Evolutionary conservation across 2,329 filamentous ascomycete genomes (phyloP).

Genomic region (Beauveria scarabaeidicola): DNA sequence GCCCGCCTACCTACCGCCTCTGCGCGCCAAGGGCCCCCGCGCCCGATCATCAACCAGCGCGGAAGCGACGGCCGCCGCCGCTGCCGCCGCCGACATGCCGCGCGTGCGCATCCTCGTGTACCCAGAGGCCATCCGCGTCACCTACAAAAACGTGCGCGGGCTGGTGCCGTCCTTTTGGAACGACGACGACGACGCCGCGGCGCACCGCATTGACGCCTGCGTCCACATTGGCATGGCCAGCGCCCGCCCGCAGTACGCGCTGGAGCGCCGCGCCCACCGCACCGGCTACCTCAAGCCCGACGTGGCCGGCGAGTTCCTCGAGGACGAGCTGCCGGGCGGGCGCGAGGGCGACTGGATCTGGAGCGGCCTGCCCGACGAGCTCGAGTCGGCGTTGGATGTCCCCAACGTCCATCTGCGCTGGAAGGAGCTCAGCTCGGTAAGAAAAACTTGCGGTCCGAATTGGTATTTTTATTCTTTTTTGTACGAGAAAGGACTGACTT

Average conservation of each 20-base stretch:
- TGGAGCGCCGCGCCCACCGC: conserved; percentile 63
- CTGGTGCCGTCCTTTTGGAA: conserved; percentile 57
- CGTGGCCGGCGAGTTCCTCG: conserved; percentile 54
- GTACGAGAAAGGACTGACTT: not conserved
- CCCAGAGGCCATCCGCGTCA: conserved; percentile 59
- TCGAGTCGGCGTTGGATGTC: conserved; percentile 49
- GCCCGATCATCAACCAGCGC: conserved; percentile 13
- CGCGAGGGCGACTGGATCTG: conserved; percentile 42
- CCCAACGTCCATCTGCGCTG: conserved; percentile 49
- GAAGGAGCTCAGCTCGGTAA: conserved; percentile 42
- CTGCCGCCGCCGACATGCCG: conserved; percentile 24
- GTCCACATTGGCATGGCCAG: conserved; percentile 78
- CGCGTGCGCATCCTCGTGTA: conserved; percentile 57
- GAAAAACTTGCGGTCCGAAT: conserved; percentile 14
- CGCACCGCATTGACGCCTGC: conserved; percentile 49
- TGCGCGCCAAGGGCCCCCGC: conserved; percentile 33
- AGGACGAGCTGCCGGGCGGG: conserved; percentile 44
- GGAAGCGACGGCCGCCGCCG: not conserved
- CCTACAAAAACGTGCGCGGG: conserved; percentile 57
- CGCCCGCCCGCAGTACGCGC: conserved; percentile 52
- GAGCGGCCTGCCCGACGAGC: conserved; percentile 44
- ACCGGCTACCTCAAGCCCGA: conserved; percentile 64
- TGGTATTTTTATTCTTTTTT: too few species aligned
- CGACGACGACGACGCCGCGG: conserved; percentile 21
- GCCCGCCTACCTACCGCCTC: conserved; percentile 52